phyloP scores from a whole-genome alignment of 2,329 filamentous ascomycete species.

The Trichoderma aggressivum region DNA sequence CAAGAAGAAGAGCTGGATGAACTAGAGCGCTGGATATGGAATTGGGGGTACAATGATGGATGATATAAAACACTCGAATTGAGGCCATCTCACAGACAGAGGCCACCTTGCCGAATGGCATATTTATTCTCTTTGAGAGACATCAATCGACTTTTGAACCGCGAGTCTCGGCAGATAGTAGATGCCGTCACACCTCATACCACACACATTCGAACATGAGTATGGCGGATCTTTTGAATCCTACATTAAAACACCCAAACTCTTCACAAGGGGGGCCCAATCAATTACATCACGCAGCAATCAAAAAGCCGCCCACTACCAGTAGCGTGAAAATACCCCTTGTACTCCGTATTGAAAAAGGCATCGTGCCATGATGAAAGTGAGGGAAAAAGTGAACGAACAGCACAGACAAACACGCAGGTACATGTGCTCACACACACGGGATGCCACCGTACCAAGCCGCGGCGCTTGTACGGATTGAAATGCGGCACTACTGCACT shows the following conservation, averaged over 20 bases:
- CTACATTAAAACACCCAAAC: not conserved
- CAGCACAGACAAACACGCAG: not conserved
- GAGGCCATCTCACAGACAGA: not conserved
- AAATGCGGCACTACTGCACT: not conserved
- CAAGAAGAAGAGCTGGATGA: not conserved
- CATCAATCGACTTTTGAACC: not conserved
- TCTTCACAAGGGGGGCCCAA: not conserved
- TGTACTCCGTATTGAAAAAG: not conserved
- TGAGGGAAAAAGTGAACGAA: not conserved
- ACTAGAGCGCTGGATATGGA: not conserved
- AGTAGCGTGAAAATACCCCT: not conserved
- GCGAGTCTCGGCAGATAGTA: not conserved
- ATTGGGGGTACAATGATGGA: not conserved
- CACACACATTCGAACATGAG: not conserved
- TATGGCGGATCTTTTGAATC: not conserved
- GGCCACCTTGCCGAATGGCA: not conserved
- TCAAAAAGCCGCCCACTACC: not conserved
- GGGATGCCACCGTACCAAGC: not conserved
- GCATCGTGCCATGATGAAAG: not conserved
- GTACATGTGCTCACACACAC: not conserved
- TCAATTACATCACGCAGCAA: not conserved
- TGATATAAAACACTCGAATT: not conserved
- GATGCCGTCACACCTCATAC: not conserved
- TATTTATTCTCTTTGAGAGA: not conserved
- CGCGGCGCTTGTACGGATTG: not conserved